Evolutionary conservation across 768 basidiomycete species (phyloP).

Genomic region (Pholiota conissans): DNA sequence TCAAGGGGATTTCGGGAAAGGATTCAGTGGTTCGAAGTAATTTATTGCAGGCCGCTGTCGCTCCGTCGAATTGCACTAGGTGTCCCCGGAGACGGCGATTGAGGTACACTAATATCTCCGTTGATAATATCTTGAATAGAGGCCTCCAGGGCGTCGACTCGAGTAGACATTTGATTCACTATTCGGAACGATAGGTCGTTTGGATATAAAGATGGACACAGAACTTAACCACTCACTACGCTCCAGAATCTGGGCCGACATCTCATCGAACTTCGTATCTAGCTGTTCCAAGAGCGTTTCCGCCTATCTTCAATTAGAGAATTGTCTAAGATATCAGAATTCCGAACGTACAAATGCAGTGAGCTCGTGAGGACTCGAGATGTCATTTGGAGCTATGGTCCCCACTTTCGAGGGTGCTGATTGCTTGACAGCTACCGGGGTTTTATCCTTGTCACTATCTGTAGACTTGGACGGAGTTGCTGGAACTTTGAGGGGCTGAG

Average conservation of each 20-base stretch:
- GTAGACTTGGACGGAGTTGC: constrained; percentile 50
- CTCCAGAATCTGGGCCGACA: constrained; percentile 88
- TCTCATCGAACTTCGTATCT: constrained; percentile 90
- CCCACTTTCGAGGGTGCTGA: constrained; percentile 37
- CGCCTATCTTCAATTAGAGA: constrained; percentile 49
- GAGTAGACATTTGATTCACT: constrained; percentile 94
- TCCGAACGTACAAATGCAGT: constrained; percentile 81
- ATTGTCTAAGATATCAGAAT: neutral
- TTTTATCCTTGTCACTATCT: constrained; percentile 49
- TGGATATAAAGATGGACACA: neutral
- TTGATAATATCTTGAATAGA: constrained; percentile 93
- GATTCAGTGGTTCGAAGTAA: neutral
- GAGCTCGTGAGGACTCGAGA: constrained; percentile 91
- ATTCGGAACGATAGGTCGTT: constrained; percentile 2
- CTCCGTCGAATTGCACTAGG: constrained; percentile 41
- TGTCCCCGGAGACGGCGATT: constrained; percentile 55
- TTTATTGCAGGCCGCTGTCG: constrained; percentile 31
- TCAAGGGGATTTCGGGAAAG: too few species aligned
- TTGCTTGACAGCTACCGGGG: constrained; percentile 50
- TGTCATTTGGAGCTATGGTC: constrained; percentile 53
- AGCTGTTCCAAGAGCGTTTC: constrained; percentile 86
- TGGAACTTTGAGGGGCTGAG: constrained; percentile 68
- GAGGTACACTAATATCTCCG: constrained; percentile 63
- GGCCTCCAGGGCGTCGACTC: constrained; percentile 87
- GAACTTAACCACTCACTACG: constrained; percentile 54